A percentile compares a stretch with the other conserved stretches of the same genome.
These are phyloP conservation scores for Microcos paniculata DNA, from an alignment of 345 rosid species.

Conservation along the genomic window DNA sequence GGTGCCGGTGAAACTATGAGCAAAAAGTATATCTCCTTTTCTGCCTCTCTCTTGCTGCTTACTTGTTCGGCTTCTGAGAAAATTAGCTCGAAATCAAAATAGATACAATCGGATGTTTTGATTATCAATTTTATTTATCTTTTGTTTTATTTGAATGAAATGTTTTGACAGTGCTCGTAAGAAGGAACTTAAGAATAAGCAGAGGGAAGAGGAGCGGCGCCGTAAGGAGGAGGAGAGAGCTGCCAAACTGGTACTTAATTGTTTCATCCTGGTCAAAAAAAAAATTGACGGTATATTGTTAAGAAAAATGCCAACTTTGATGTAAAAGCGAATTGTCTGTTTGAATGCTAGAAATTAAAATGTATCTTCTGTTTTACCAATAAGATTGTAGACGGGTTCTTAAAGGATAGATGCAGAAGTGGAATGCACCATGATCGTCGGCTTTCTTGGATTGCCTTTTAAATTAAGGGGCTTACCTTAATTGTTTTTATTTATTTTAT, in stretches of 20 bases:
- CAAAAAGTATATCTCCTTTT: constrained; percentile 56
- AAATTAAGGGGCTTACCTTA: too few relatives aligned
- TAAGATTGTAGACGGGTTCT: not conserved
- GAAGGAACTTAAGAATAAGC: constrained; percentile 70
- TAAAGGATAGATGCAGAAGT: not conserved
- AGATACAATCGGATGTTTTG: not conserved
- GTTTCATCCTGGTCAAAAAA: not conserved
- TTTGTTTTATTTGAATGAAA: not conserved
- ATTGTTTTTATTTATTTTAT: too few relatives aligned
- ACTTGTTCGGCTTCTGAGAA: not conserved
- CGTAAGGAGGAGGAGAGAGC: constrained; percentile 73
- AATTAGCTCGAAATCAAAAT: not conserved
- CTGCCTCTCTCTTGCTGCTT: not conserved
- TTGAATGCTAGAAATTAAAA: not conserved
- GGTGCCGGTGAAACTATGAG: constrained; percentile 52
- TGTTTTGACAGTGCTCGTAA: constrained; percentile 64
- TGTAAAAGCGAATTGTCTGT: not conserved
- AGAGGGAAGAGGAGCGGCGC: constrained; percentile 77
- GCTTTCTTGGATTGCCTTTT: not conserved
- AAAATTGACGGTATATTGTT: not conserved
- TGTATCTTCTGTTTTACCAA: not conserved
- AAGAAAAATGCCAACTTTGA: not conserved
- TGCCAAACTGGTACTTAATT: constrained; percentile 32
- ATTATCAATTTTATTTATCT: not conserved
- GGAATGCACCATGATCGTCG: too few relatives aligned